phyloP scores from a whole-genome alignment of 768 basidiomycete genomes.

The Rhizopogon sp. region DNA sequence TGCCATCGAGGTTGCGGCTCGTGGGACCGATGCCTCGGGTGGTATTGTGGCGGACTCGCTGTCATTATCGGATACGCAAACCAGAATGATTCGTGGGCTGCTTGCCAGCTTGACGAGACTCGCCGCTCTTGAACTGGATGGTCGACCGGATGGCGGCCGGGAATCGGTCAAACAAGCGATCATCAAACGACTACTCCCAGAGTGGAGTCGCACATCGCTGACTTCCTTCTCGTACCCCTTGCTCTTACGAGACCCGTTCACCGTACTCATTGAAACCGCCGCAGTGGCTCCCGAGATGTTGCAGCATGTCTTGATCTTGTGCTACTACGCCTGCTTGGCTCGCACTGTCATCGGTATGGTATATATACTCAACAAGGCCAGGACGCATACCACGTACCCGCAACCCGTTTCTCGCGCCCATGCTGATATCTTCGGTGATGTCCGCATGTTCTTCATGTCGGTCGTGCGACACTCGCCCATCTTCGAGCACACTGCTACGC shows the following conservation, averaged over 20 bases:
- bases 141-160: constrained; percentile 65
- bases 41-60: constrained; percentile 55
- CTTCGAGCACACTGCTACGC: constrained; percentile 78
- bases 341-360: constrained; percentile 83
- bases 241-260: constrained; percentile 86
- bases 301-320: constrained; percentile 79
- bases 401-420: constrained; percentile 42
- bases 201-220: constrained; percentile 85
- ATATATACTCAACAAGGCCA: constrained; percentile 72
- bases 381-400: constrained; percentile 46
- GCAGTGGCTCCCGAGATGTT: constrained; percentile 88
- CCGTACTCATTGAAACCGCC: constrained; percentile 84
- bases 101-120: constrained; percentile 65
- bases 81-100: constrained; percentile 72
- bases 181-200: constrained; percentile 84
- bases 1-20: constrained; percentile 72
- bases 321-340: constrained; percentile 87
- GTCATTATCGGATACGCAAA: constrained; percentile 71
- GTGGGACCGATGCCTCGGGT: constrained; percentile 51
- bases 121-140: constrained; percentile 63
- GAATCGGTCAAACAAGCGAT: constrained; percentile 80
- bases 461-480: constrained; percentile 86
- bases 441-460: constrained; percentile 87
- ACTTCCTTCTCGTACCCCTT: constrained; percentile 82
- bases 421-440: constrained; percentile 74